Evolutionary conservation across 2,329 filamentous ascomycete genomes (phyloP).

Genomic region (Thielaviopsis euricoi): DNA sequence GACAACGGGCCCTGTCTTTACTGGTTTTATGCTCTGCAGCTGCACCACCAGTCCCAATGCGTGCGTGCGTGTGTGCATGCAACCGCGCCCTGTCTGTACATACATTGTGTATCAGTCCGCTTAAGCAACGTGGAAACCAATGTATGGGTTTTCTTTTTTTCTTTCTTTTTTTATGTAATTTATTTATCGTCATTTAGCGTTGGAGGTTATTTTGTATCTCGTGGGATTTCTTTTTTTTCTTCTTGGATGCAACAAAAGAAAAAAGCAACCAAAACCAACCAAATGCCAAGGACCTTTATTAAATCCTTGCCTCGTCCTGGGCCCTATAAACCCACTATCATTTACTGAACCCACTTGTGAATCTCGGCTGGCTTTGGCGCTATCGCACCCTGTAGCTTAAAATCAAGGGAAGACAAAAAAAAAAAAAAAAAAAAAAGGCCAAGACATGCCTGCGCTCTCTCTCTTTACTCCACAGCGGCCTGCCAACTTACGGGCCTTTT

Average conservation of each 20-base stretch:
- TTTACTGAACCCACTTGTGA: background rate
- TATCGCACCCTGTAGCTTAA: background rate
- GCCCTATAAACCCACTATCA: background rate
- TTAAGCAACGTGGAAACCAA: constrained; percentile 4
- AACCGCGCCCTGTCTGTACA: background rate
- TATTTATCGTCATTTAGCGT: too few species aligned
- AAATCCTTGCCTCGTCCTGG: background rate
- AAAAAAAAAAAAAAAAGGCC: background rate
- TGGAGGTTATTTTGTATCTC: background rate
- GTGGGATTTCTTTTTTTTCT: background rate
- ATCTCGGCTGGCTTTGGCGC: background rate
- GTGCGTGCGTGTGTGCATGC: background rate
- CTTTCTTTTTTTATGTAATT: background rate
- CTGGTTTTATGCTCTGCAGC: too few species aligned
- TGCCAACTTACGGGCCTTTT: background rate
- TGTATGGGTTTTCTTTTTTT: background rate
- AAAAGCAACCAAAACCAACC: background rate
- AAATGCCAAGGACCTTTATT: background rate
- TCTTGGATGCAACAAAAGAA: background rate
- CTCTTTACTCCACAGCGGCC: background rate
- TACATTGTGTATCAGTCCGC: background rate
- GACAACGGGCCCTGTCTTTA: too few species aligned
- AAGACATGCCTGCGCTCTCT: background rate
- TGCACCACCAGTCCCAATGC: too few species aligned
- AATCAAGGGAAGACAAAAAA: background rate